These are phyloP conservation scores for Chytriomyces hyalinus DNA, from an alignment of 192 early-diverging fungal genomes.

Conservation along the genomic window DNA sequence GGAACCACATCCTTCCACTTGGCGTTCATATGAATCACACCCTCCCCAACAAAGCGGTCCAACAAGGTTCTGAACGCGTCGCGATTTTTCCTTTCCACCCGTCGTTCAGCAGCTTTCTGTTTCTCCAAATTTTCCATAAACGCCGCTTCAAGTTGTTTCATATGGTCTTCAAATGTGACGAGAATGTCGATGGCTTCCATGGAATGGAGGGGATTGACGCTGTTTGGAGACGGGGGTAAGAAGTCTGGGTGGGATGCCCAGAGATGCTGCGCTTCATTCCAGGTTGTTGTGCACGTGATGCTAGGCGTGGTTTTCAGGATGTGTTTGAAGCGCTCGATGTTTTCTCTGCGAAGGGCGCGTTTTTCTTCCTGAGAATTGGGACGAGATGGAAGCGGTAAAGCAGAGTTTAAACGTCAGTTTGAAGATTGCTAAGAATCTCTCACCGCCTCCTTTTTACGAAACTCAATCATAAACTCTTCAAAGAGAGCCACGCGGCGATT, in stretches of 20 bases:
- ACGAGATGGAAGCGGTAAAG: neutral
- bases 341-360: slow-evolving; percentile 61
- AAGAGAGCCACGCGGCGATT: slow-evolving; percentile 68
- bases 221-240: slow-evolving; percentile 19
- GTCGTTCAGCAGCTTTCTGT: slow-evolving; percentile 45
- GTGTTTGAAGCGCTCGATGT: slow-evolving; percentile 64
- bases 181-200: slow-evolving; percentile 86
- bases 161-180: slow-evolving; percentile 80
- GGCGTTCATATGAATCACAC: slow-evolving; percentile 69
- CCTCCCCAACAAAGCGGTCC: slow-evolving; percentile 59
- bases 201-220: slow-evolving; percentile 54
- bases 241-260: slow-evolving; percentile 61
- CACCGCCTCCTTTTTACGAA: slow-evolving; percentile 70
- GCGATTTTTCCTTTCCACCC: slow-evolving; percentile 76
- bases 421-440: neutral
- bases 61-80: slow-evolving; percentile 66
- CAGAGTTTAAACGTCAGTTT: slow-evolving; percentile 4
- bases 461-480: slow-evolving; percentile 74
- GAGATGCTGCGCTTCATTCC: slow-evolving; percentile 60
- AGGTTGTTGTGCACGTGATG: slow-evolving; percentile 66
- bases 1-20: slow-evolving; percentile 89
- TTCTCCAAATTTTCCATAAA: slow-evolving; percentile 52
- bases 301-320: slow-evolving; percentile 59
- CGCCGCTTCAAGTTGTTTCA: slow-evolving; percentile 67
- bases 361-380: slow-evolving; percentile 55